Evolutionary conservation across 1,284 basidiomycete species (phyloP).

Genomic region (Marasmius tenuissimus): DNA sequence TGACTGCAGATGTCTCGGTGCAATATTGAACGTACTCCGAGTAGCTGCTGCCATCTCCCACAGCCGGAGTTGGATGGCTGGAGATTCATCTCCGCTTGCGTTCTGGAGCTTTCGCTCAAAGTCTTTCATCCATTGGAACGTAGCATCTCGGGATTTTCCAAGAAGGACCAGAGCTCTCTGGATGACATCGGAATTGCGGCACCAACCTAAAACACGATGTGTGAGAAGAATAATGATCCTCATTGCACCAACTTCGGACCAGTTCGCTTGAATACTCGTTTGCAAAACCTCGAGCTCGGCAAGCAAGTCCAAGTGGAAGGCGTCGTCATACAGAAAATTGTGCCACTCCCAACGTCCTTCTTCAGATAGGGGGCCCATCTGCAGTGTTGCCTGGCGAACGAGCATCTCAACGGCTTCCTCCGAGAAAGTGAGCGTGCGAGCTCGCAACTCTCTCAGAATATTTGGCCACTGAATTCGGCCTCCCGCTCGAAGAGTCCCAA

Average conservation of each 20-base stretch:
- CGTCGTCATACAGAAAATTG: background rate
- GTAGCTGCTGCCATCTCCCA: background rate
- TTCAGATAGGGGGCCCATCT: constrained; percentile 32
- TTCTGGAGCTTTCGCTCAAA: background rate
- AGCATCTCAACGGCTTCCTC: constrained; percentile 38
- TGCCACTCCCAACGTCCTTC: background rate
- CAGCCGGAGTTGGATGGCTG: background rate
- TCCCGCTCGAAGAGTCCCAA: constrained; percentile 43
- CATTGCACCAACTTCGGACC: background rate
- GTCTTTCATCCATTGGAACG: background rate
- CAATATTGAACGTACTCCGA: background rate
- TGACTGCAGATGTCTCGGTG: background rate
- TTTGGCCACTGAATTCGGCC: constrained; percentile 48
- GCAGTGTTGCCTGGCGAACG: constrained; percentile 39
- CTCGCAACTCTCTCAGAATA: constrained; percentile 39
- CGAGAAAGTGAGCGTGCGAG: constrained; percentile 34
- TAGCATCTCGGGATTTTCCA: background rate
- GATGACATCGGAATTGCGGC: background rate
- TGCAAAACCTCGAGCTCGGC: background rate
- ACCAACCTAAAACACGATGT: background rate
- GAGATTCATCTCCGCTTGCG: background rate
- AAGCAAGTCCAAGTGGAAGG: background rate
- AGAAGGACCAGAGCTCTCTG: no score
- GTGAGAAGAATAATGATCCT: background rate
- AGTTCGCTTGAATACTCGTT: background rate